Percentiles rank a stretch among this genome's conserved stretches.
phyloP scores from a whole-genome alignment of 306 rosid species.

The Cucurbita ficifolia region DNA sequence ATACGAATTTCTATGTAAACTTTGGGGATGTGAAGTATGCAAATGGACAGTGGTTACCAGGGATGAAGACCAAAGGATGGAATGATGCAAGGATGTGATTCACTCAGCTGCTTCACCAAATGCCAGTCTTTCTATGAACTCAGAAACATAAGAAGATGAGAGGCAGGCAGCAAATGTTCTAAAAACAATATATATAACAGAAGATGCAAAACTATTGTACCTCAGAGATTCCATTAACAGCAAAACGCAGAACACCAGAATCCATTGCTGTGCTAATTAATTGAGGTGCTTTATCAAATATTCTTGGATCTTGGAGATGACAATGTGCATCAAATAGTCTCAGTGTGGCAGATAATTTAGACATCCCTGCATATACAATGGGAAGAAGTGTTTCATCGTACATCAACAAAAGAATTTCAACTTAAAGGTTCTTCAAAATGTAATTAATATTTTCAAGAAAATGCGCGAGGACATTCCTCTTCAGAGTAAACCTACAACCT shows the following conservation, averaged over 20 bases:
- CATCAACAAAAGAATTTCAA: no score
- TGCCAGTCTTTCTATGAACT: conserved; percentile 47
- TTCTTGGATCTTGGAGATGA: conserved; percentile 74
- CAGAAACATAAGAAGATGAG: neutral
- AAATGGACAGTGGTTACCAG: conserved; percentile 24
- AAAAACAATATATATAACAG: neutral
- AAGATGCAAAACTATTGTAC: neutral
- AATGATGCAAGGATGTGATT: conserved; percentile 30
- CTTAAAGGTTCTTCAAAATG: neutral
- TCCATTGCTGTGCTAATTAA: conserved; percentile 37
- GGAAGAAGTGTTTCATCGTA: neutral
- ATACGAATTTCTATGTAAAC: neutral
- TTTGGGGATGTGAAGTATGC: neutral
- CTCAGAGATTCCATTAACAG: conserved; percentile 57
- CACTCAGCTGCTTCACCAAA: conserved; percentile 52
- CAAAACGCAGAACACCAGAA: conserved; percentile 19
- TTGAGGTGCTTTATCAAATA: conserved; percentile 28
- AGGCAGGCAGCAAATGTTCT: neutral
- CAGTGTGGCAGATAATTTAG: conserved; percentile 17
- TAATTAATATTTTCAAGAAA: neutral
- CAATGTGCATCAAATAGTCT: conserved; percentile 82
- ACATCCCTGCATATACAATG: neutral
- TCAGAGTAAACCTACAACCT: neutral
- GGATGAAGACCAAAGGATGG: conserved; percentile 88
- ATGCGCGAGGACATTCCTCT: neutral